Base-by-base conservation (phyloP, 345 rosid species). In the Corchorus olitorius region DNA sequence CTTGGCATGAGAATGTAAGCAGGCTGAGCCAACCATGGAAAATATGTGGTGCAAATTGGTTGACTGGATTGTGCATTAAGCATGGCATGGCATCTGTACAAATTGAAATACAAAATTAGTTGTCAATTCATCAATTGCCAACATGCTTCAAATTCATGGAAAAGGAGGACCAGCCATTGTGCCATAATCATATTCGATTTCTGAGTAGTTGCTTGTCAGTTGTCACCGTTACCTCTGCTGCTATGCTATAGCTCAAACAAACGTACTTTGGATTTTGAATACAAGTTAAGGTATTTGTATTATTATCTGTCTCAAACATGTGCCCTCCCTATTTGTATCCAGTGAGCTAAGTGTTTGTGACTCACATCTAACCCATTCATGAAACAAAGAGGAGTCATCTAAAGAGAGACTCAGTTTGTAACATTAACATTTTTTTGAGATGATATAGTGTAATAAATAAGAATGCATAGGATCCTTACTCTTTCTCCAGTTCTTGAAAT, bases 1-100 rank as follows among this genome's bases (percentile, higher is more conserved):
- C 55, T 67, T 71, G 6, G 12, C 20, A 58, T 12, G 41, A 72
- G 63, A 39, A 54, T 16, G 4, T 15, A 15, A 60, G 34, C 20
- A 59, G 56, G 58, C 39, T 20, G 0, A 68, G 58, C 43, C 72
- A 68, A 27, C 58, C 41, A 15, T 68, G 72, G 12, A 69, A 13
- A 50, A 33, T 67, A 20, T 65, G 5, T 15, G 3, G 27, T 69
- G 15, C 15, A 69, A 8, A 69, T 49, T 49, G 45, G 43, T 43
- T 15, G 15, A 69, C 16, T 3, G 3, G 3, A 27, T 15, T 33
- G 13, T 49, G 39, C 59, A 27, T 14, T 39, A 34, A 70, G 45
- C 48, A 54, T 70, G 34, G 60, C 10, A 54, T 70, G 34, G 60
- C 5, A 70, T 70, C 17, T 20, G 9, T 70, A 5, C 35, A 16